A percentile compares a stretch with the other conserved stretches of the same genome.
Evolutionary conservation across 164 flowering plant species (phyloP).

Genomic region (Macadamia integrifolia): DNA sequence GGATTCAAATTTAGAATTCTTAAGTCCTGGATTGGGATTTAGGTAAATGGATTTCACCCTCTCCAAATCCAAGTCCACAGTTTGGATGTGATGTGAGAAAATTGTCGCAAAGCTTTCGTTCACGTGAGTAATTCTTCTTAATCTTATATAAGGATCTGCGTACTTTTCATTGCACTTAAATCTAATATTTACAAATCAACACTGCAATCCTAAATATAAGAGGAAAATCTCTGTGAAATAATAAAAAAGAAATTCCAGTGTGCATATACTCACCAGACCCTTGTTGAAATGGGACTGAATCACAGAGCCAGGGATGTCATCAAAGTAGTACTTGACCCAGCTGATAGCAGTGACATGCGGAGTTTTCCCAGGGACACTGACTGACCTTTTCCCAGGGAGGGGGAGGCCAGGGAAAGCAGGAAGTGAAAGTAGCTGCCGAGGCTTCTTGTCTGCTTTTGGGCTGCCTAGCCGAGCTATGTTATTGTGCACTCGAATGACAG

Average conservation of each 20-base stretch:
- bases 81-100: too few relatives aligned
- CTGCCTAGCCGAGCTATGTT: conserved; percentile 51
- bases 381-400: conserved; percentile 41
- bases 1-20: too few relatives aligned
- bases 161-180: too few relatives aligned
- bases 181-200: too few relatives aligned
- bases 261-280: conserved; percentile 52
- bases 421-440: conserved; percentile 74
- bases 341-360: conserved; percentile 62
- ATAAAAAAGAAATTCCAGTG: not conserved
- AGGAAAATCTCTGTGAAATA: not conserved
- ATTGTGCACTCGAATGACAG: conserved; percentile 62
- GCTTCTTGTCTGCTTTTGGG: conserved; percentile 53
- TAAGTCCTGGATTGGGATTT: too few relatives aligned
- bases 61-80: too few relatives aligned
- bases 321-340: conserved; percentile 84
- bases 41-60: too few relatives aligned
- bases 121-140: too few relatives aligned
- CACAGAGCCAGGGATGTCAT: conserved; percentile 35
- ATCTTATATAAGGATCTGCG: too few relatives aligned
- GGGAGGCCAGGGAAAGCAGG: conserved; percentile 75
- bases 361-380: conserved; percentile 7
- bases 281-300: conserved; percentile 75
- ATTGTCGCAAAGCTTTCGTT: too few relatives aligned
- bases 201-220: not conserved